phyloP scores from a whole-genome alignment of 441 rosid genomes.

The Kokia cookei region DNA sequence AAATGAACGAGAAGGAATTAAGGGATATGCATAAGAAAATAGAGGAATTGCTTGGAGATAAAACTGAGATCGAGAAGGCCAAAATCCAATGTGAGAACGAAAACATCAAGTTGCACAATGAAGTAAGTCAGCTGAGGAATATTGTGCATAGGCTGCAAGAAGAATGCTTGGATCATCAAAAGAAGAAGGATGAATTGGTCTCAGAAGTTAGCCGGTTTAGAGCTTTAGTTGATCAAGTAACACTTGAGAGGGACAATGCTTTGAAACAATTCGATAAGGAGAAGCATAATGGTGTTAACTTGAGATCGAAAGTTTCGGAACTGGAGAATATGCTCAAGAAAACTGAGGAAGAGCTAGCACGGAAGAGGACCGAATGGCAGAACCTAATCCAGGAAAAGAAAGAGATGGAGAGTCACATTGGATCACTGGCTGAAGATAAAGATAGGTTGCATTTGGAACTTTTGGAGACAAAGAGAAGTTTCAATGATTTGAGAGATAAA shows the following conservation, averaged over 20 bases:
- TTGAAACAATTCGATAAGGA: constrained; percentile 30
- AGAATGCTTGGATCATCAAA: constrained; percentile 21
- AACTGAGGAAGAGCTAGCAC: constrained; percentile 20
- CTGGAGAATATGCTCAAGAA: constrained; percentile 31
- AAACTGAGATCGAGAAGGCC: constrained; percentile 39
- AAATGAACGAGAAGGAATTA: constrained; percentile 16
- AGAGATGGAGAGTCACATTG: constrained; percentile 20
- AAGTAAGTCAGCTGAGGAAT: constrained; percentile 33
- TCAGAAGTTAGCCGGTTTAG: constrained; percentile 23
- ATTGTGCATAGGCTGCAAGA: constrained; percentile 24
- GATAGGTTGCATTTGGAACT: constrained; percentile 30
- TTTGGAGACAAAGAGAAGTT: constrained; percentile 22
- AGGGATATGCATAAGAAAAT: constrained; percentile 27
- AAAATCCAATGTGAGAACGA: constrained; percentile 32
- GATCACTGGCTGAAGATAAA: constrained; percentile 31
- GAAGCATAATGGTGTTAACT: constrained; percentile 23
- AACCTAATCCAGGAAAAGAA: constrained; percentile 21
- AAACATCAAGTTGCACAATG: constrained; percentile 28
- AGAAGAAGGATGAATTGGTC: constrained; percentile 24
- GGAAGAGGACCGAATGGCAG: constrained; percentile 21
- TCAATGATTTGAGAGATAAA: constrained; percentile 32
- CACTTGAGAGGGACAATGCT: constrained; percentile 34
- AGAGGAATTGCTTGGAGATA: constrained; percentile 30
- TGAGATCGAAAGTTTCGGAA: constrained; percentile 25
- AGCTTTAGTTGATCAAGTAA: constrained; percentile 24